phyloP scores from a whole-genome alignment of 2,329 filamentous ascomycete genomes.

The Paraconiothyrium sp. region DNA sequence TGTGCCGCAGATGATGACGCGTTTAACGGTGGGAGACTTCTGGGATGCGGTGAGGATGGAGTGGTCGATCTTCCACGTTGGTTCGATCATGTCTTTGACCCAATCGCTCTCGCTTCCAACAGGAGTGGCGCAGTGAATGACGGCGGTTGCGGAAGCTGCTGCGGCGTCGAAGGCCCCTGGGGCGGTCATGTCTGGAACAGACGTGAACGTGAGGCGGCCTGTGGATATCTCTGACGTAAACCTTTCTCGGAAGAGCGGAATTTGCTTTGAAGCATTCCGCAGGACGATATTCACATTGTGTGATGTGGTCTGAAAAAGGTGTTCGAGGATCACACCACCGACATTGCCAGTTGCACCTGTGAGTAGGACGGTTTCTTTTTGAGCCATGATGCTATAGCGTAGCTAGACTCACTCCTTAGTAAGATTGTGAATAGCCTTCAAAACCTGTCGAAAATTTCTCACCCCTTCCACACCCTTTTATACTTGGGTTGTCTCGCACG shows the following conservation, averaged over 20 bases:
- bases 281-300: slow-evolving; percentile 23
- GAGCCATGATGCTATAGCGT: not conserved
- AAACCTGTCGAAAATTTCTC: too few species aligned
- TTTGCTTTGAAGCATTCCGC: slow-evolving; percentile 11
- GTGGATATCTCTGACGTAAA: slow-evolving; percentile 24
- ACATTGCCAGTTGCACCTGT: slow-evolving; percentile 35
- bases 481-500: not conserved
- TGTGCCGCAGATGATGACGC: slow-evolving; percentile 29
- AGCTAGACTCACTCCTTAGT: too few species aligned
- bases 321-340: slow-evolving; percentile 27
- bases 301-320: slow-evolving; percentile 28
- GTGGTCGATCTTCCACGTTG: slow-evolving; percentile 23
- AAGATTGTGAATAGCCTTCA: too few species aligned
- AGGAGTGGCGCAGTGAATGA: slow-evolving; percentile 28
- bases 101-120: slow-evolving; percentile 15
- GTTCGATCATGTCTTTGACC: slow-evolving; percentile 20
- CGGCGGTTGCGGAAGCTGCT: slow-evolving; percentile 19
- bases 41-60: slow-evolving; percentile 25
- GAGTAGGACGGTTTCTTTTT: slow-evolving; percentile 26
- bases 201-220: slow-evolving; percentile 24
- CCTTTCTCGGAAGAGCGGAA: slow-evolving; percentile 17
- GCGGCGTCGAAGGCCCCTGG: slow-evolving; percentile 23
- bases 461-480: not conserved
- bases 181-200: slow-evolving; percentile 28
- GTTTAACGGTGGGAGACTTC: slow-evolving; percentile 17